phyloP scores from a whole-genome alignment of 2,329 filamentous ascomycete species.

The Phaeosphaeria sp. region DNA sequence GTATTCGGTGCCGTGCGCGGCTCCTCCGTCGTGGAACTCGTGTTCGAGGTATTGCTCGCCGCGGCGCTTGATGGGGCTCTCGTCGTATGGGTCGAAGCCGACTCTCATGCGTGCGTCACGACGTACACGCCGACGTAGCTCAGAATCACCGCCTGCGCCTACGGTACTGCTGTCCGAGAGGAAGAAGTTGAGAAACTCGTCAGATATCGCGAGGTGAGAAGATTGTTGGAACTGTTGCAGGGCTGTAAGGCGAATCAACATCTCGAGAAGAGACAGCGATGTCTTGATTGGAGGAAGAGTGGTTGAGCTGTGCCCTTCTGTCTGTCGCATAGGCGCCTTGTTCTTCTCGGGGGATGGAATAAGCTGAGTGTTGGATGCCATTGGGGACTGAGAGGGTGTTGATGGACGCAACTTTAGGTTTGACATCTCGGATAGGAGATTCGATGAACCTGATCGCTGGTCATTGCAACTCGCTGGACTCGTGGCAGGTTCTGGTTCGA shows the following conservation, averaged over 20 bases:
- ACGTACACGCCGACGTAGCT: conserved; percentile 66
- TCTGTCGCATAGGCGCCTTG: conserved; percentile 14
- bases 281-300: conserved; percentile 63
- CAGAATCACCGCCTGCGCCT: conserved; percentile 68
- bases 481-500: conserved; percentile 16
- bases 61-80: conserved; percentile 70
- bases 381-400: conserved; percentile 26
- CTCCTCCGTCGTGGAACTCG: conserved; percentile 26
- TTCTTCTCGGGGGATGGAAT: conserved; percentile 35
- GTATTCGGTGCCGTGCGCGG: conserved; percentile 18
- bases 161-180: conserved; percentile 73
- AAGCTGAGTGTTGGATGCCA: conserved; percentile 32
- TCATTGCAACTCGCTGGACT: conserved; percentile 25
- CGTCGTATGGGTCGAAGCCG: conserved; percentile 76
- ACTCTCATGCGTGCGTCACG: conserved; percentile 67
- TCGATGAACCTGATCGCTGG: conserved; percentile 49
- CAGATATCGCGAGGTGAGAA: conserved; percentile 86
- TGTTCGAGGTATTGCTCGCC: conserved; percentile 70
- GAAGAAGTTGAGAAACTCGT: conserved; percentile 90
- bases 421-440: conserved; percentile 52
- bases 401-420: conserved; percentile 53
- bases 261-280: conserved; percentile 83
- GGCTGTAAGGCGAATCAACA: conserved; percentile 82
- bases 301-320: conserved; percentile 14
- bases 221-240: conserved; percentile 92